Evolutionary conservation across 2,329 filamentous ascomycete genomes (phyloP), one percentile per base, ranked within the genome.

Genomic region (Aureobasidium namibiae): DNA sequence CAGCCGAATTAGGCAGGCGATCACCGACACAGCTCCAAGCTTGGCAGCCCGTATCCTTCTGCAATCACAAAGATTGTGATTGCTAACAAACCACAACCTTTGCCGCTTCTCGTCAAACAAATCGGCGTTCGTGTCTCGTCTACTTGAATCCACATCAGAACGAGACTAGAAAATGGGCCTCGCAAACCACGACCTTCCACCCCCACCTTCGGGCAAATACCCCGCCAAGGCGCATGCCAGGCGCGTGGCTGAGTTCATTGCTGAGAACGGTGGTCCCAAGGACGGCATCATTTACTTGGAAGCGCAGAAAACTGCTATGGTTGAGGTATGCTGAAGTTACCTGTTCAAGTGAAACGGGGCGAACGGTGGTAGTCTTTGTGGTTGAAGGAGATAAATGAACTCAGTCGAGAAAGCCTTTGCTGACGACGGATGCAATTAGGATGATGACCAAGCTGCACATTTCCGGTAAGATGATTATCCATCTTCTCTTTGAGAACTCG

Each of bases 181-280:
- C 45, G 70, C 70, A 36, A 72, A 73, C 56, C 68, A 68, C 11
- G 60, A 69, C 39, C 60, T 73, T 23, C 70, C 70, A 10, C 53
- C 65, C 14, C 69, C 70, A 46, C 70, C 70, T 5, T 60, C 64
- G 58, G 80, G 77, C 60, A 86, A 85, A 71, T 87, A 87, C 67
- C 94, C 94, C 24, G 92, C 88, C 67, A 97, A 96, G 77, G 80
- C 82, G 29, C 94, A 99, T 74, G 90, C 89, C 61, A 83, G 83
- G 66, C 86, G 87, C 62, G 92, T 97, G n/a, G 88, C 86, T 60
- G 83, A 90, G 61, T 87, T 86, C 72, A 86, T 97, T 63, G 80
- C 82, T 58, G 77, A 82, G 62, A 76, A 88, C 69, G 76, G 85
- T 41, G 83, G 87, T 33, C 79, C 83, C 63, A 79, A 79, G 60